phyloP scores from a whole-genome alignment of 2,329 filamentous ascomycete species.

The Botrytis sinoallii region DNA sequence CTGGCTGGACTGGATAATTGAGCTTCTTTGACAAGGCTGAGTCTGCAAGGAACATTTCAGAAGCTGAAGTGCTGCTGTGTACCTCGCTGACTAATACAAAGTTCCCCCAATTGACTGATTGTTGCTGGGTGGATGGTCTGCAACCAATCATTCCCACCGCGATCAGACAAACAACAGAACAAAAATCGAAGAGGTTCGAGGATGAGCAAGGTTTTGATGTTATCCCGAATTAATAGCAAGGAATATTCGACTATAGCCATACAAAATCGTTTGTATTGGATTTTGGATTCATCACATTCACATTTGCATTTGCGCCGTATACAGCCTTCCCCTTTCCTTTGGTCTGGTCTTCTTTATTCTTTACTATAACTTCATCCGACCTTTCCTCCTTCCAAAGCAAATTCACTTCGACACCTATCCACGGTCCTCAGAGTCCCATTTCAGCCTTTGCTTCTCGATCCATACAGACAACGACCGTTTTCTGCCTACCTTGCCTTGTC shows the following conservation, averaged over 20 bases:
- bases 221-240: neutral
- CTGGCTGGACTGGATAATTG: neutral
- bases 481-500: neutral
- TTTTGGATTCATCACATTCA: neutral
- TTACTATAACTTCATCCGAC: neutral
- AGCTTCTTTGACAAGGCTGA: slow-evolving; percentile 17
- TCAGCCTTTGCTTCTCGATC: slow-evolving; percentile 6
- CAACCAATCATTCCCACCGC: slow-evolving; percentile 17
- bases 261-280: neutral
- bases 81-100: slow-evolving; percentile 12
- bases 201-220: slow-evolving; percentile 6
- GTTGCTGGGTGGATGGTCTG: slow-evolving; percentile 20
- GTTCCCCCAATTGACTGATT: slow-evolving; percentile 2
- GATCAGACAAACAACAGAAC: slow-evolving; percentile 16
- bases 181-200: slow-evolving; percentile 7
- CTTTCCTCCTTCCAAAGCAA: neutral
- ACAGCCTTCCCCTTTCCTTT: slow-evolving; percentile 4
- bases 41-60: neutral
- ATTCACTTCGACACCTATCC: slow-evolving; percentile 2
- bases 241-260: neutral
- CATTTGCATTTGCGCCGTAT: neutral
- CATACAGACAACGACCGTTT: neutral
- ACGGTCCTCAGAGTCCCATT: neutral
- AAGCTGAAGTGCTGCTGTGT: neutral
- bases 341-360: neutral